These are phyloP conservation scores for Kazachstania viticola DNA, from an alignment of 805 yeast genomes.

Conservation along the genomic window DNA sequence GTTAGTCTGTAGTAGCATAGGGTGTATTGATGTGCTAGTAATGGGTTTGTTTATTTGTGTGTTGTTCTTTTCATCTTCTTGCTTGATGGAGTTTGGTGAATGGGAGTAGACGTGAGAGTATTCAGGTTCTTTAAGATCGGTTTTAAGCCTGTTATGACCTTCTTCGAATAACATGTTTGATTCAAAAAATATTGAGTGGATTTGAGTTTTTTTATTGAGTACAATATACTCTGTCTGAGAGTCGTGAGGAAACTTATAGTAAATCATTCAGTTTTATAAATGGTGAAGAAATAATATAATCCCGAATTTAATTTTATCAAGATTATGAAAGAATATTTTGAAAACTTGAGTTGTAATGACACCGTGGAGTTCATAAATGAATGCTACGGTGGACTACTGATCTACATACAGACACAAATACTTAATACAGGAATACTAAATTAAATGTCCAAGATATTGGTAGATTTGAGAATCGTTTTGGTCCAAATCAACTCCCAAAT, in stretches of 20 bases:
- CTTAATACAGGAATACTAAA: too few relatives aligned
- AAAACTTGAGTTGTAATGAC: too few relatives aligned
- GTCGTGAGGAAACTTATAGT: not conserved
- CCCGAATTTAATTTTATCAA: too few relatives aligned
- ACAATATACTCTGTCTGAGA: not conserved
- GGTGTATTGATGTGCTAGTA: too few relatives aligned
- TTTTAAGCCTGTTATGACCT: slow-evolving; percentile 6
- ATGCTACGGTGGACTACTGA: too few relatives aligned
- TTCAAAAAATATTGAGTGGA: not conserved
- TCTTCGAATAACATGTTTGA: slow-evolving; percentile 2
- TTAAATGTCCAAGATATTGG: slow-evolving; percentile 10
- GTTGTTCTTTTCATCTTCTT: too few relatives aligned
- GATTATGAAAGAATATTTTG: too few relatives aligned
- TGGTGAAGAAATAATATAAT: not conserved
- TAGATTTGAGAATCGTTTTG: slow-evolving; percentile 48
- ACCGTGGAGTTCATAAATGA: too few relatives aligned
- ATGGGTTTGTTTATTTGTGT: too few relatives aligned
- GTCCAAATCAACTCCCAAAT: slow-evolving; percentile 58
- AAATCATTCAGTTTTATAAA: not conserved
- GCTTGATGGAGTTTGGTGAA: too few relatives aligned
- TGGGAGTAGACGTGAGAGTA: slow-evolving; percentile 6
- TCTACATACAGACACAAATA: too few relatives aligned
- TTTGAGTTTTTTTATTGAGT: not conserved
- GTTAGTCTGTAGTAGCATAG: too few relatives aligned
- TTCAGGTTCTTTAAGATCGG: slow-evolving; percentile 1